A percentile compares a stretch with the other conserved stretches of the same genome.
These are phyloP conservation scores for Ceratobasidium sp. DNA, from an alignment of 1,284 basidiomycete species.

Conservation along the genomic window DNA sequence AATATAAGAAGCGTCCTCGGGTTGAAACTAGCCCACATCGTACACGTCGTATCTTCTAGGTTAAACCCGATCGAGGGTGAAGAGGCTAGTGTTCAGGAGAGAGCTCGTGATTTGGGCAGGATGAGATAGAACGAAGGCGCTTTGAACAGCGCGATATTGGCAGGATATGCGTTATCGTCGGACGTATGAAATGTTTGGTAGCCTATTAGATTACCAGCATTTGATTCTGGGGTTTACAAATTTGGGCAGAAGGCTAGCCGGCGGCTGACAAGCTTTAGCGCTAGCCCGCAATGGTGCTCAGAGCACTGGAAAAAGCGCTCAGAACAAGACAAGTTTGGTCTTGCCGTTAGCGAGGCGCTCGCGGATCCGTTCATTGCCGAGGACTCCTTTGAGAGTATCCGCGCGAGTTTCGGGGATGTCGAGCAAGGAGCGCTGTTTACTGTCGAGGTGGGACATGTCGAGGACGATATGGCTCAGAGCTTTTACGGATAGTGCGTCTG, in stretches of 20 bases:
- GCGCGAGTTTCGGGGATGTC: slow-evolving; percentile 83
- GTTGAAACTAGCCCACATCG: neutral
- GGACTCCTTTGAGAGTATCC: slow-evolving; percentile 76
- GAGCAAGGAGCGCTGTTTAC: slow-evolving; percentile 74
- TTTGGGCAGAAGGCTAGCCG: no score
- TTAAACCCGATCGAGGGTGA: neutral
- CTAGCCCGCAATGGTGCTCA: no score
- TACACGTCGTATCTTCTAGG: neutral
- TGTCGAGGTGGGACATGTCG: slow-evolving; percentile 71
- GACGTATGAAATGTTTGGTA: no score
- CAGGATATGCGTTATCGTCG: no score
- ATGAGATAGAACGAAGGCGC: slow-evolving; percentile 1
- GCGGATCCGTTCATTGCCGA: slow-evolving; percentile 58
- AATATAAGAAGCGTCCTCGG: neutral
- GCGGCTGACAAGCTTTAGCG: neutral
- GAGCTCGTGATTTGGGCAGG: neutral
- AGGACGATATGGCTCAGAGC: slow-evolving; percentile 82
- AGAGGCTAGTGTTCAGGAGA: neutral
- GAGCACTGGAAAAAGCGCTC: no score
- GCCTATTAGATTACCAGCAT: no score
- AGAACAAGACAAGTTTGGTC: slow-evolving; percentile 77
- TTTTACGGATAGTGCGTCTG: slow-evolving; percentile 72
- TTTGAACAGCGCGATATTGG: no score
- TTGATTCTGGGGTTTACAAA: no score
- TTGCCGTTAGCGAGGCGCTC: slow-evolving; percentile 57